A percentile compares a stretch with the other conserved stretches of the same genome.
phyloP scores from a whole-genome alignment of 257 asterid genomes.

The Solanum sitiens region DNA sequence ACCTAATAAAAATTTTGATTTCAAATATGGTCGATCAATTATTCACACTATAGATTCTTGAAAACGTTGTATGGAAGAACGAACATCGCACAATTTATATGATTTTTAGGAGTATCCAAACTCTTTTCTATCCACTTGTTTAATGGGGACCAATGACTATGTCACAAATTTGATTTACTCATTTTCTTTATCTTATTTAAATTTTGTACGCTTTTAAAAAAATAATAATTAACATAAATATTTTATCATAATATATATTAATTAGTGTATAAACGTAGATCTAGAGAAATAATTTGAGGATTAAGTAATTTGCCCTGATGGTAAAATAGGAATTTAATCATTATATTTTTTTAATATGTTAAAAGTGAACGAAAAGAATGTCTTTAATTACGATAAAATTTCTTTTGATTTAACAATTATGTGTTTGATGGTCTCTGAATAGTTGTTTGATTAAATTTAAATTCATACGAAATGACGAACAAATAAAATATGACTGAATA shows the following conservation, averaged over 20 bases:
- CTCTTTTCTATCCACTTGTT: neutral
- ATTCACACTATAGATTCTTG: neutral
- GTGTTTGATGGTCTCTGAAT: neutral
- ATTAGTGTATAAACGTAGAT: too few species aligned
- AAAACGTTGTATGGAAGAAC: neutral
- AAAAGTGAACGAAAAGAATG: too few species aligned
- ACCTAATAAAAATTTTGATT: neutral
- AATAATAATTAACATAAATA: too few species aligned
- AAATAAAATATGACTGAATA: neutral
- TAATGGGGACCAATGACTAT: neutral
- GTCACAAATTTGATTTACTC: too few species aligned
- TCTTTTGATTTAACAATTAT: too few species aligned
- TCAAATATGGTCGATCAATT: neutral
- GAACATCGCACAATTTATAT: neutral
- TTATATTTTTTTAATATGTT: too few species aligned
- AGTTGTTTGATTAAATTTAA: too few species aligned
- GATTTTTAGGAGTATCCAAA: neutral
- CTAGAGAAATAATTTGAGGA: too few species aligned
- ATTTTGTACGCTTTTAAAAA: too few species aligned
- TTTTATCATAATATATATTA: too few species aligned
- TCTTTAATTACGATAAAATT: neutral
- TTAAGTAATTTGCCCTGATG: too few species aligned
- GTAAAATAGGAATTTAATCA: neutral
- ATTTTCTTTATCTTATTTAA: too few species aligned
- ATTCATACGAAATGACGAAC: neutral